These are phyloP conservation scores for Tausonia pullulans DNA, from an alignment of 1,284 basidiomycete genomes.

Conservation along the genomic window DNA sequence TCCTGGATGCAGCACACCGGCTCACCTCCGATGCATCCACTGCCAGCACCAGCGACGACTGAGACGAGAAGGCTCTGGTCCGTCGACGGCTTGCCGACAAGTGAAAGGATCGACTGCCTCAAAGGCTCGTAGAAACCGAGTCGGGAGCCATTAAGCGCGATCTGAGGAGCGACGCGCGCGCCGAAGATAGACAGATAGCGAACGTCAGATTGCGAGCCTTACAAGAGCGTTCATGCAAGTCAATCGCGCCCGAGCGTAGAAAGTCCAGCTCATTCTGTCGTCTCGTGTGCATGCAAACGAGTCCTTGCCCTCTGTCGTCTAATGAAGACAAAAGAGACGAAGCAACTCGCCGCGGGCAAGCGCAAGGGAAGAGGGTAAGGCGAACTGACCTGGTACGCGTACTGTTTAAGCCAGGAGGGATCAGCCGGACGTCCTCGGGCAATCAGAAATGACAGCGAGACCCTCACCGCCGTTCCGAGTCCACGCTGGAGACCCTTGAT, in stretches of 20 bases:
- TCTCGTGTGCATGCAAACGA: not conserved
- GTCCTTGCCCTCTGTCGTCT: not conserved
- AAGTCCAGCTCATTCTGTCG: no score
- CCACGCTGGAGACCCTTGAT: conserved; percentile 83
- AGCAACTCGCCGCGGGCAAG: not conserved
- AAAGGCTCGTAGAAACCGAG: conserved; percentile 95
- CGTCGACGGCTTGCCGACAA: conserved; percentile 51
- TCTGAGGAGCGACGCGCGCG: conserved; percentile 37
- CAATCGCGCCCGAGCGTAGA: no score
- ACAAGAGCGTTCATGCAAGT: no score
- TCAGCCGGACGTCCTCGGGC: not conserved
- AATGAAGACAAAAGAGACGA: conserved; percentile 3
- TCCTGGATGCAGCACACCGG: conserved; percentile 6
- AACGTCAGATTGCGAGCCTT: not conserved
- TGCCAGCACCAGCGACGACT: conserved; percentile 71
- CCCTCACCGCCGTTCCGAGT: conserved; percentile 71
- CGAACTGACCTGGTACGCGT: conserved; percentile 68
- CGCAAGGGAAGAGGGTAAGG: not conserved
- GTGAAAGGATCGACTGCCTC: conserved; percentile 55
- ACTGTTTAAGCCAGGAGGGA: conserved; percentile 39
- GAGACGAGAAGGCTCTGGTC: conserved; percentile 63
- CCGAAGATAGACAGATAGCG: not conserved
- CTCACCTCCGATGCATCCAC: conserved; percentile 79
- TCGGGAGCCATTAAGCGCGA: conserved; percentile 86
- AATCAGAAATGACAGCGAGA: not conserved